Percentiles rank a stretch among this genome's conserved stretches.
Conservation (phyloP, 2,329 filamentous ascomycete species). For the Xylariaceae sp. region DNA sequence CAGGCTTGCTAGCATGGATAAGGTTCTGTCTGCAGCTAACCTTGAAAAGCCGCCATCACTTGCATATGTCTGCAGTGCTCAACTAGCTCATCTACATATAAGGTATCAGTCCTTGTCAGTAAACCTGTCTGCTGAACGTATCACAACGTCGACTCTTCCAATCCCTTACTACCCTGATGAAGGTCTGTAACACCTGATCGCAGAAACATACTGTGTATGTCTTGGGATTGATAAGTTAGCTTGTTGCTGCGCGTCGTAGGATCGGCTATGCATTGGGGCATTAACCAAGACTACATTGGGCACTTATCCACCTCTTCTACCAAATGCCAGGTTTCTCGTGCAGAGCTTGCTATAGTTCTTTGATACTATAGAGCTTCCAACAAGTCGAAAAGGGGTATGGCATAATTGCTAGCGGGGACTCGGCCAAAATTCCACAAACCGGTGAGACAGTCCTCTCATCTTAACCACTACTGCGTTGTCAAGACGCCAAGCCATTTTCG, state of each 20-base stretch:
- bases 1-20: neutral
- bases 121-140: no score
- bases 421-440: neutral
- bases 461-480: neutral
- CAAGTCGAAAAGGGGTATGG: neutral
- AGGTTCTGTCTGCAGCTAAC: neutral
- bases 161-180: neutral
- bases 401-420: neutral
- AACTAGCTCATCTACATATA: neutral
- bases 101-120: no score
- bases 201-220: neutral
- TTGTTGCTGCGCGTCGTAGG: neutral
- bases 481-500: neutral
- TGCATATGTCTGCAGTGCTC: neutral
- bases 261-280: neutral
- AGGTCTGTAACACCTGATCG: neutral
- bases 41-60: neutral
- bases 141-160: neutral
- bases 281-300: neutral
- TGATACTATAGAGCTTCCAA: neutral
- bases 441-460: neutral
- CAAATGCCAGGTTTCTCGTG: neutral
- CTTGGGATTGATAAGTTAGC: neutral
- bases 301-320: neutral
- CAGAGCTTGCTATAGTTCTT: neutral